Percentiles rank a stretch among this genome's conserved stretches.
Evolutionary conservation across 257 asterid species (phyloP).

Genomic region (Solanum corneliomulleri): DNA sequence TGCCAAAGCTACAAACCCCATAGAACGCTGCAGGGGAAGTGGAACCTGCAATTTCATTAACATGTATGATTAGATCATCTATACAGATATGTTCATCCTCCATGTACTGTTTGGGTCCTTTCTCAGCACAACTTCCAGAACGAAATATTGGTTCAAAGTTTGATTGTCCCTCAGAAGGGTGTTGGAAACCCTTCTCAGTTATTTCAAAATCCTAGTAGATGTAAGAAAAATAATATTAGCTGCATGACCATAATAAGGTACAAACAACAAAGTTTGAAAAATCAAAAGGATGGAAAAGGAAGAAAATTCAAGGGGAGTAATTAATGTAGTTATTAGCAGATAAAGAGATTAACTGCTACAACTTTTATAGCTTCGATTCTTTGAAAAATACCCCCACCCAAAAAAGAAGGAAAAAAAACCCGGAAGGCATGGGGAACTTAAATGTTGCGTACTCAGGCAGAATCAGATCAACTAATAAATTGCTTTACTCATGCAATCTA

Average conservation of each 20-base stretch:
- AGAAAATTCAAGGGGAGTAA: neutral
- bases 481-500: neutral
- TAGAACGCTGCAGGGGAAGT: conserved; percentile 78
- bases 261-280: neutral
- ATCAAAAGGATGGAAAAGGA: neutral
- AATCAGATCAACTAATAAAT: neutral
- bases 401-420: neutral
- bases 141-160: conserved; percentile 55
- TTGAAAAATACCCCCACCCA: neutral
- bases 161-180: conserved; percentile 44
- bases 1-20: conserved; percentile 58
- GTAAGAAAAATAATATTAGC: neutral
- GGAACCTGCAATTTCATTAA: conserved; percentile 32
- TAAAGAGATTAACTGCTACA: neutral
- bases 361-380: neutral
- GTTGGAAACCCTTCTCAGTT: conserved; percentile 19
- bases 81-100: conserved; percentile 88
- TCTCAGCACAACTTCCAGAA: conserved; percentile 91
- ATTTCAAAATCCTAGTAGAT: conserved; percentile 39
- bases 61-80: conserved; percentile 56
- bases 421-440: neutral
- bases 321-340: neutral
- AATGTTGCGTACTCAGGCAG: neutral
- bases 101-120: conserved; percentile 88
- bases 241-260: neutral